phyloP scores from a whole-genome alignment of 768 basidiomycete genomes.

The Suillus discolor region DNA sequence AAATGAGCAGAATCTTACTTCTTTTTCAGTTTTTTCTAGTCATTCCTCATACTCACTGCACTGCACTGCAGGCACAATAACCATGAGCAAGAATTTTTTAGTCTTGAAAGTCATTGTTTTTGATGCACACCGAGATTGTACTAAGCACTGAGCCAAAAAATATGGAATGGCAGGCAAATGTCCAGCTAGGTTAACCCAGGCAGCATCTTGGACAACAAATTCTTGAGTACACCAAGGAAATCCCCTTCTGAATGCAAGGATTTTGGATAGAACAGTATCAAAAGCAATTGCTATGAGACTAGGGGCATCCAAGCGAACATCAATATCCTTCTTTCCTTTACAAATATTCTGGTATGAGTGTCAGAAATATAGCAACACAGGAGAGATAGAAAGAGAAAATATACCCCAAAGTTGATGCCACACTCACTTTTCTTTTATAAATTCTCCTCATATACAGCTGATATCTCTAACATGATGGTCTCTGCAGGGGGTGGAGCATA shows the following conservation, averaged over 20 bases:
- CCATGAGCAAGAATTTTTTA: background rate
- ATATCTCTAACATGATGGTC: too few species aligned
- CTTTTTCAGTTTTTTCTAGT: background rate
- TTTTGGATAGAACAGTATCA: background rate
- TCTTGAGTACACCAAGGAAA: background rate
- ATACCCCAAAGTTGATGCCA: too few species aligned
- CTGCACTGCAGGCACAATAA: background rate
- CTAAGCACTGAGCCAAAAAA: background rate
- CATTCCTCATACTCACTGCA: background rate
- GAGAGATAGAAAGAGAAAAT: background rate
- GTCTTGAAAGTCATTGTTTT: background rate
- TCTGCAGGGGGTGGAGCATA: too few species aligned
- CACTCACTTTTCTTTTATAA: too few species aligned
- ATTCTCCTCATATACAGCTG: too few species aligned
- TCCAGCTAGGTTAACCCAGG: background rate
- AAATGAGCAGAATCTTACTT: background rate
- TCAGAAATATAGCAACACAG: background rate
- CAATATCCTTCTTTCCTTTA: background rate
- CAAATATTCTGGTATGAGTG: background rate
- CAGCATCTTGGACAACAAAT: background rate
- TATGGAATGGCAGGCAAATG: background rate
- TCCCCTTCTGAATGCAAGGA: background rate
- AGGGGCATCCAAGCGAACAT: background rate
- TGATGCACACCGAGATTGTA: background rate
- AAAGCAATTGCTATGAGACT: background rate